phyloP scores from a whole-genome alignment of 805 yeast species.

The Candida odintsovae region DNA sequence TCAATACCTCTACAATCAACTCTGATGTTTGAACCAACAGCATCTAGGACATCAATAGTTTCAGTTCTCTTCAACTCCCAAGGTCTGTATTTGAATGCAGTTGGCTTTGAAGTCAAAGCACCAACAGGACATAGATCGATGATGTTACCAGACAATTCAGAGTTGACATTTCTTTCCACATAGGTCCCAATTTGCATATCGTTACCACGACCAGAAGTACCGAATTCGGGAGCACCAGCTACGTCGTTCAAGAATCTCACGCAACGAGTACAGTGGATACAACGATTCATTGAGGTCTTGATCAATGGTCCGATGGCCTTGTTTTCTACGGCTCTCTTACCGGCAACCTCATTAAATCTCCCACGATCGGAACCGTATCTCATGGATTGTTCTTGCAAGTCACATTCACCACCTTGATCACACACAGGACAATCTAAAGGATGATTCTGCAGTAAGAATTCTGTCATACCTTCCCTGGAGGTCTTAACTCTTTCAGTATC shows the following conservation, averaged over 20 bases:
- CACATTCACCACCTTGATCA: constrained; percentile 95
- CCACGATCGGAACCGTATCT: constrained; percentile 86
- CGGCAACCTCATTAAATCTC: constrained; percentile 72
- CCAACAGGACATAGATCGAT: constrained; percentile 90
- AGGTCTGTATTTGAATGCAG: constrained; percentile 88
- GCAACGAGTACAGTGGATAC: constrained; percentile 90
- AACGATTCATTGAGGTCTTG: constrained; percentile 87
- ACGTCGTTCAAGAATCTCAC: constrained; percentile 85
- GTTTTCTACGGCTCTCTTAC: constrained; percentile 87
- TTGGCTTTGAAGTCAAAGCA: constrained; percentile 84
- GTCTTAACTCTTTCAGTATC: constrained; percentile 70
- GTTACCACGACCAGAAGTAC: constrained; percentile 86
- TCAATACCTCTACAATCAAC: constrained; percentile 84
- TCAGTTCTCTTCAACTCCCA: constrained; percentile 92
- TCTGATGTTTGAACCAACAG: constrained; percentile 74
- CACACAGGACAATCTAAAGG: constrained; percentile 91
- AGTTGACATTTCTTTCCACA: constrained; percentile 75
- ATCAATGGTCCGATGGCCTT: constrained; percentile 86
- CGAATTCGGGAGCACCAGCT: constrained; percentile 90
- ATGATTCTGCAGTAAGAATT: constrained; percentile 81
- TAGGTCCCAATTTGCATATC: constrained; percentile 91
- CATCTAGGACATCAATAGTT: constrained; percentile 80
- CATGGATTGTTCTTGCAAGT: constrained; percentile 79
- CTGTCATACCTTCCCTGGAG: constrained; percentile 88
- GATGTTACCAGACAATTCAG: constrained; percentile 82